phyloP scores from a whole-genome alignment of 805 yeast species.

The Ogataea chonburiensis region DNA sequence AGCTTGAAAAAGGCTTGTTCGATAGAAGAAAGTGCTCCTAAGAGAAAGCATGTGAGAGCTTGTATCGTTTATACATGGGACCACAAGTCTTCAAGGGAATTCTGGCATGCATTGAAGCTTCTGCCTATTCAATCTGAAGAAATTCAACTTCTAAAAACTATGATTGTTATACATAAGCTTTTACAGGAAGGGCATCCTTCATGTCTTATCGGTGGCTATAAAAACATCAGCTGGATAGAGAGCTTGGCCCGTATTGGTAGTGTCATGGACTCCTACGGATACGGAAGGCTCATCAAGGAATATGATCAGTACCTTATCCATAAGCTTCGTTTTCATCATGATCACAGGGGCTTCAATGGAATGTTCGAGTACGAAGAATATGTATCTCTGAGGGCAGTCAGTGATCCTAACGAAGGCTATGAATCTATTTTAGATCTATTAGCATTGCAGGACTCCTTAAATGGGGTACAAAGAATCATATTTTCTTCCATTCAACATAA shows the following conservation, averaged over 20 bases:
- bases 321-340: conserved; percentile 79
- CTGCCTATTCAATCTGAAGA: conserved; percentile 81
- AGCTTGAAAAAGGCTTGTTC: conserved; percentile 82
- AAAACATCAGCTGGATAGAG: conserved; percentile 74
- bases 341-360: conserved; percentile 89
- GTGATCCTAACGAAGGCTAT: conserved; percentile 94
- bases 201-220: conserved; percentile 74
- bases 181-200: conserved; percentile 97
- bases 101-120: conserved; percentile 80
- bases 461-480: conserved; percentile 71
- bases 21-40: conserved; percentile 86
- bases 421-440: conserved; percentile 83
- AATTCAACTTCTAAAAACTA: conserved; percentile 79
- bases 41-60: conserved; percentile 92
- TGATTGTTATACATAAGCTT: conserved; percentile 84
- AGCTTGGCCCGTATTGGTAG: conserved; percentile 60
- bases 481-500: conserved; percentile 65
- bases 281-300: conserved; percentile 72
- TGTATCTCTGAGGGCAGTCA: conserved; percentile 78
- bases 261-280: conserved; percentile 47
- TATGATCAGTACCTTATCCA: conserved; percentile 67
- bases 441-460: conserved; percentile 81
- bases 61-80: conserved; percentile 98
- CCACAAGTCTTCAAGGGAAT: conserved; percentile 75
- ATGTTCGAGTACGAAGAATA: conserved; percentile 96